Conservation (phyloP, 768 basidiomycete genomes). For the Epithele typhae region DNA sequence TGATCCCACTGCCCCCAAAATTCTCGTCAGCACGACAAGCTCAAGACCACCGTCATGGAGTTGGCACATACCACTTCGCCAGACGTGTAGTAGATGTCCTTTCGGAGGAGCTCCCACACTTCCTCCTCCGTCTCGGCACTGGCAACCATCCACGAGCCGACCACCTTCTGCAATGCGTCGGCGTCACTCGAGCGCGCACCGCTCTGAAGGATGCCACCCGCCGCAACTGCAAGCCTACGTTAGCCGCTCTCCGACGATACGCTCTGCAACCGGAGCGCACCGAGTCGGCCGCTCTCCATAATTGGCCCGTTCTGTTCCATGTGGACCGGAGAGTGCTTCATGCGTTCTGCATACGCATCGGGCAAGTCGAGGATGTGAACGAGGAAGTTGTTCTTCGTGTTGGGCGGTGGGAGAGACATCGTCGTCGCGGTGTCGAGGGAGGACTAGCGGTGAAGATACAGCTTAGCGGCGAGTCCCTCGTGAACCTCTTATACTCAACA, state of each 20-base stretch:
- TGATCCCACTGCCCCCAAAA: slow-evolving; percentile 4
- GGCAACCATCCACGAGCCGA: slow-evolving; percentile 2
- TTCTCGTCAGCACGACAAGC: background rate
- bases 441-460: too few relatives aligned
- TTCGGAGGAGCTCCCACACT: slow-evolving; percentile 3
- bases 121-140: background rate
- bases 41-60: background rate
- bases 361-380: slow-evolving; percentile 4
- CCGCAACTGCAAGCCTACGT: background rate
- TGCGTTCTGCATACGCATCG: slow-evolving; percentile 6
- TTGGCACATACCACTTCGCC: slow-evolving; percentile 6
- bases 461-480: too few relatives aligned
- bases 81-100: slow-evolving; percentile 9
- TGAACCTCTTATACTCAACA: too few relatives aligned
- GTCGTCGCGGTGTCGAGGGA: too few relatives aligned
- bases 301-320: slow-evolving; percentile 1
- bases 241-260: background rate
- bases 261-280: slow-evolving; percentile 1
- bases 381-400: slow-evolving; percentile 3
- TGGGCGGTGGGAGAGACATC: background rate
- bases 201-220: background rate
- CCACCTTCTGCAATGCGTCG: background rate
- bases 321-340: slow-evolving; percentile 1
- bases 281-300: slow-evolving; percentile 2
- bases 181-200: slow-evolving; percentile 2